A percentile compares a stretch with the other conserved stretches of the same genome.
These are phyloP conservation scores for Podospora pseudopauciseta DNA, from an alignment of 495 filamentous ascomycete species.

Conservation along the genomic window DNA sequence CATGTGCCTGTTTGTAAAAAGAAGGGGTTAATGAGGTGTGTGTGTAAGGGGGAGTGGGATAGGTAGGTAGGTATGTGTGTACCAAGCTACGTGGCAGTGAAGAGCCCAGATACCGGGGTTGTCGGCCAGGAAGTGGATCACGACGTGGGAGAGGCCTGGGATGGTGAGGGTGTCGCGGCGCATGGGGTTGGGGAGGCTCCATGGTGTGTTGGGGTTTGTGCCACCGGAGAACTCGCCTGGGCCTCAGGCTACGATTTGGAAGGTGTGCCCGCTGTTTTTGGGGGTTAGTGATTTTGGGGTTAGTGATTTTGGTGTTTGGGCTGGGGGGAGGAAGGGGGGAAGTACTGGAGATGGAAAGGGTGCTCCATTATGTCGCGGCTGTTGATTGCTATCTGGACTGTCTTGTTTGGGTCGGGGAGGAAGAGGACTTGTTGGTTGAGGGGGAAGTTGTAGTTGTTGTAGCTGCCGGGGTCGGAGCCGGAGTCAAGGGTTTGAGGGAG, in stretches of 20 bases:
- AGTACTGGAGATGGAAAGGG: not conserved
- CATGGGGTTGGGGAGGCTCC: constrained; percentile 36
- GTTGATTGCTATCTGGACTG: not conserved
- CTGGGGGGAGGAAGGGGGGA: too few species aligned
- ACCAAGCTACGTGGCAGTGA: constrained; percentile 54
- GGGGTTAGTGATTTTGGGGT: not conserved
- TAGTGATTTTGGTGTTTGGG: not conserved
- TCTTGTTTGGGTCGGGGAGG: not conserved
- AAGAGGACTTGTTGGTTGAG: not conserved
- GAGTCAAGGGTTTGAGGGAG: not conserved
- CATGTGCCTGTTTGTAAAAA: not conserved
- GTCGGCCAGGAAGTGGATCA: constrained; percentile 38
- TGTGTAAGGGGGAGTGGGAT: too few species aligned
- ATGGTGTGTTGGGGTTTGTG: not conserved
- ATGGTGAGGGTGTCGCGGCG: constrained; percentile 50
- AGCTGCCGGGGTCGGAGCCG: not conserved
- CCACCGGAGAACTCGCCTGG: not conserved
- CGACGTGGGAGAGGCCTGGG: constrained; percentile 30
- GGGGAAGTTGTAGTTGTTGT: not conserved
- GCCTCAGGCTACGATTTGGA: not conserved
- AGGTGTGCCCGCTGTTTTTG: not conserved
- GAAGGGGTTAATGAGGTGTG: not conserved
- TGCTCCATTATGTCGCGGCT: not conserved
- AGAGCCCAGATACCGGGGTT: constrained; percentile 46
- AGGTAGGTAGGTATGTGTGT: constrained; percentile 15